A percentile compares a stretch with the other conserved stretches of the same genome.
These are phyloP conservation scores for Moesziomyces sp. DNA, from an alignment of 1,284 basidiomycete species.

Conservation along the genomic window DNA sequence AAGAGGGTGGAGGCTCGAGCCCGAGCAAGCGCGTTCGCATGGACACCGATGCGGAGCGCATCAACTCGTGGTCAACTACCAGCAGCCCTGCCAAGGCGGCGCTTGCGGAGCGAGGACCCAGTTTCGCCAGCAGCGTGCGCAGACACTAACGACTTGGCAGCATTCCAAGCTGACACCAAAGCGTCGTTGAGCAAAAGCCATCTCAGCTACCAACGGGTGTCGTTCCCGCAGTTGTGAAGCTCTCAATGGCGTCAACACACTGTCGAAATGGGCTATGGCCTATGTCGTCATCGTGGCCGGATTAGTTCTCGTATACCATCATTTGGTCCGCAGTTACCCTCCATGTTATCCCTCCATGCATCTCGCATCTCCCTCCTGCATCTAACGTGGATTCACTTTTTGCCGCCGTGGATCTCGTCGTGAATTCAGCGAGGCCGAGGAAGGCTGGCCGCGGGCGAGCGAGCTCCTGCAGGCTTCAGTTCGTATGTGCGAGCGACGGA, in stretches of 20 bases:
- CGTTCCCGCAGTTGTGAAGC: too few species aligned
- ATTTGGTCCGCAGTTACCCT: slow-evolving; percentile 3
- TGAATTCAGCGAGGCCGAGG: background rate
- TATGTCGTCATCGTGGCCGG: background rate
- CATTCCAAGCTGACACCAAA: too few species aligned
- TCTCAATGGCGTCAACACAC: background rate
- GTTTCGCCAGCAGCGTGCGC: slow-evolving; percentile 8
- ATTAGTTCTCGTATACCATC: slow-evolving; percentile 12
- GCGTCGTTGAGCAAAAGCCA: background rate
- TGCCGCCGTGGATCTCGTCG: background rate
- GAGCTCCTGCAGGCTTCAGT: too few species aligned
- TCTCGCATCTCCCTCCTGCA: slow-evolving; percentile 1
- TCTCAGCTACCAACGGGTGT: too few species aligned
- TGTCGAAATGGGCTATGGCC: too few species aligned
- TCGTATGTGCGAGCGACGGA: too few species aligned
- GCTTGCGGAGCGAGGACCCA: slow-evolving; percentile 14
- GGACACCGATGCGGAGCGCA: slow-evolving; percentile 22
- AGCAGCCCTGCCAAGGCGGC: slow-evolving; percentile 36
- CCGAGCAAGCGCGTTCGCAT: slow-evolving; percentile 44
- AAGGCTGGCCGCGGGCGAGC: background rate
- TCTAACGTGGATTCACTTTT: background rate
- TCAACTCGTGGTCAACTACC: slow-evolving; percentile 1
- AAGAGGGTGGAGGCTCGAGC: slow-evolving; percentile 1
- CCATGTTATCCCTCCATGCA: background rate
- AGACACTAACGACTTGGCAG: background rate